These are phyloP conservation scores for Serendipita sp. DNA, from an alignment of 768 basidiomycete genomes.

Conservation along the genomic window DNA sequence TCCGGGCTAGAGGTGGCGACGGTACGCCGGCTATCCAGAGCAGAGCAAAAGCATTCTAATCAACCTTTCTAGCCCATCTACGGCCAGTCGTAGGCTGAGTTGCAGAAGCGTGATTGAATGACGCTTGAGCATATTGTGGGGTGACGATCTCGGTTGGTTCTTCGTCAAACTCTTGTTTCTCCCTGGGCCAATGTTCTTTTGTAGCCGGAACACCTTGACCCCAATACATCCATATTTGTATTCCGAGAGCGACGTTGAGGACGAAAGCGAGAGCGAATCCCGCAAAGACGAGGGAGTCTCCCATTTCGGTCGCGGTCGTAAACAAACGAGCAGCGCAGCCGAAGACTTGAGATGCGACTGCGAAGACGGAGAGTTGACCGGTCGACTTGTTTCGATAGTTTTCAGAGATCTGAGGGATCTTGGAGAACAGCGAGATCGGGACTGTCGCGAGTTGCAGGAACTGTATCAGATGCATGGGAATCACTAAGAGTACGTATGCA, in stretches of 20 bases:
- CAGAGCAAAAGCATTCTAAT: conserved; percentile 21
- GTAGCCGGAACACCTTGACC: conserved; percentile 23
- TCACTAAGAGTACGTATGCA: conserved; percentile 23
- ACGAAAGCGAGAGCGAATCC: conserved; percentile 72
- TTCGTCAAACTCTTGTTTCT: conserved; percentile 11
- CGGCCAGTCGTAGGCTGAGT: conserved; percentile 31
- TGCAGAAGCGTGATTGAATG: conserved; percentile 15
- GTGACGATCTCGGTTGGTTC: conserved; percentile 27
- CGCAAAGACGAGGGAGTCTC: conserved; percentile 61
- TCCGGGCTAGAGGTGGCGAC: conserved; percentile 2
- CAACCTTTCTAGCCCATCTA: conserved; percentile 62
- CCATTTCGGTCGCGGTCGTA: conserved; percentile 82
- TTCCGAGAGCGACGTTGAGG: conserved; percentile 70
- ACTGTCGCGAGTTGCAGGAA: conserved; percentile 72
- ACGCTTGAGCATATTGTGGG: conserved; percentile 25
- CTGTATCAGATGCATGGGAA: conserved; percentile 35
- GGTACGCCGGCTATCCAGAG: conserved; percentile 1
- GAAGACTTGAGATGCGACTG: conserved; percentile 70
- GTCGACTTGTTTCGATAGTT: conserved; percentile 65
- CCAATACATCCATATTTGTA: conserved; percentile 77
- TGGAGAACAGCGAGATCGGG: conserved; percentile 81
- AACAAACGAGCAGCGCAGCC: conserved; percentile 87
- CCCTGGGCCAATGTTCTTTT: conserved; percentile 14
- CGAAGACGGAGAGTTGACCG: conserved; percentile 87
- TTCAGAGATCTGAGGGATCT: conserved; percentile 81